phyloP scores from a whole-genome alignment of 768 basidiomycete species.

The Sarcodon sp. region DNA sequence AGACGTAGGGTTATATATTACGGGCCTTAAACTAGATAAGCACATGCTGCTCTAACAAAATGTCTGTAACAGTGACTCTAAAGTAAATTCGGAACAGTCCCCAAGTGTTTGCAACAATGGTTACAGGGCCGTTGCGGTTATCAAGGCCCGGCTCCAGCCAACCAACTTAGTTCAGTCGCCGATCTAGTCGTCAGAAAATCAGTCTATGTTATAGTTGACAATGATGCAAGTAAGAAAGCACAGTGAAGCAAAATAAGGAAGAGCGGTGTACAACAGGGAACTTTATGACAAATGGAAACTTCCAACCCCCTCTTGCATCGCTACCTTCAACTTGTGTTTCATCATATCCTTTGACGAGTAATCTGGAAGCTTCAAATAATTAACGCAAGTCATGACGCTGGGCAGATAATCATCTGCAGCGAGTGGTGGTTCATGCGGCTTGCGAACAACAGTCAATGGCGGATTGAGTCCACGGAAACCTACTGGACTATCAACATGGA shows the following conservation, averaged over 20 bases:
- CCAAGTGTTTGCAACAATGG: too few relatives aligned
- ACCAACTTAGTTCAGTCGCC: too few relatives aligned
- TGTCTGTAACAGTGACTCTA: too few relatives aligned
- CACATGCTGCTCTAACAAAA: too few relatives aligned
- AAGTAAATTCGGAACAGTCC: too few relatives aligned
- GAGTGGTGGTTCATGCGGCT: conserved; percentile 87
- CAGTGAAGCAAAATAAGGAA: not conserved
- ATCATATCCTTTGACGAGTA: conserved; percentile 83
- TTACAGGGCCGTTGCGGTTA: too few relatives aligned
- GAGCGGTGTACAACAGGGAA: too few relatives aligned
- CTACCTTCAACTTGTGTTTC: conserved; percentile 68
- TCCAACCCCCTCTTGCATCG: conserved; percentile 89
- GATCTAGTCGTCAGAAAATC: not conserved
- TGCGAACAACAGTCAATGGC: conserved; percentile 89
- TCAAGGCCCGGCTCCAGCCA: too few relatives aligned
- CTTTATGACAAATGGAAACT: conserved; percentile 90
- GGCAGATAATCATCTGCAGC: conserved; percentile 91
- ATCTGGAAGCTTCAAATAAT: conserved; percentile 92
- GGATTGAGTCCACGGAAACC: conserved; percentile 95
- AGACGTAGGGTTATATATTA: too few relatives aligned
- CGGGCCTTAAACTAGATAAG: too few relatives aligned
- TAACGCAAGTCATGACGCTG: conserved; percentile 98
- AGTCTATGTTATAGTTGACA: not conserved
- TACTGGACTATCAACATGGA: conserved; percentile 13
- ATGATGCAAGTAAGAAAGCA: not conserved